A percentile compares a stretch with the other conserved stretches of the same genome.
phyloP scores from a whole-genome alignment of 2,329 filamentous ascomycete genomes.

The Monilinia polystroma region DNA sequence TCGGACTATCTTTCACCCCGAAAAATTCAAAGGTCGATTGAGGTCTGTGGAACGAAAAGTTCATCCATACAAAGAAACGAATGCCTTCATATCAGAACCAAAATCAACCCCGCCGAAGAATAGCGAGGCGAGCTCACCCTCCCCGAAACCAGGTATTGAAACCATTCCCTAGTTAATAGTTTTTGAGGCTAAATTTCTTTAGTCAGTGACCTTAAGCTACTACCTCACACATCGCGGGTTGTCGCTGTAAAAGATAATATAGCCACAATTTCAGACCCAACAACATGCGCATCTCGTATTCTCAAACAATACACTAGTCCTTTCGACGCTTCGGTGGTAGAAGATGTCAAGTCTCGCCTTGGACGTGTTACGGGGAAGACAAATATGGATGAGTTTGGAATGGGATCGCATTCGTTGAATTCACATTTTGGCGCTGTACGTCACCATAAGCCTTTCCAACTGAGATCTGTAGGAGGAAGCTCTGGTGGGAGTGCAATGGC shows the following conservation, averaged over 20 bases:
- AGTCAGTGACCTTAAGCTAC: not conserved
- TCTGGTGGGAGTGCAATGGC: constrained; percentile 92
- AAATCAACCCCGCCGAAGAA: not conserved
- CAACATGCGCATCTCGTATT: constrained; percentile 80
- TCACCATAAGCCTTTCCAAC: constrained; percentile 4
- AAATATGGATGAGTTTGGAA: constrained; percentile 94
- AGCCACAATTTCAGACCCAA: constrained; percentile 61
- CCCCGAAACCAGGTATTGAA: not conserved
- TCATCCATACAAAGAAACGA: constrained; percentile 11
- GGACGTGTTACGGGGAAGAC: constrained; percentile 71
- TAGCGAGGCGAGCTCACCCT: not conserved
- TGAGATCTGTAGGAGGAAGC: constrained; percentile 74
- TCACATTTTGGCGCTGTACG: constrained; percentile 65
- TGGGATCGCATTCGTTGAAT: constrained; percentile 78
- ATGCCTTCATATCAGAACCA: constrained; percentile 24
- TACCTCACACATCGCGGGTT: not conserved
- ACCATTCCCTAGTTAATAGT: not conserved
- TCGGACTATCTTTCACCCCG: not conserved
- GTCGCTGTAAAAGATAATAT: constrained; percentile 74
- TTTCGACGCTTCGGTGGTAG: constrained; percentile 78
- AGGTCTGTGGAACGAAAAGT: not conserved
- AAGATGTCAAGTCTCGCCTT: constrained; percentile 62
- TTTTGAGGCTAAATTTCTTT: constrained; percentile 1
- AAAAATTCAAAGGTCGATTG: not conserved
- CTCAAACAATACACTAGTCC: constrained; percentile 71